These are phyloP conservation scores for Colletotrichum caudatum DNA, from an alignment of 2,329 filamentous ascomycete species.

Conservation along the genomic window DNA sequence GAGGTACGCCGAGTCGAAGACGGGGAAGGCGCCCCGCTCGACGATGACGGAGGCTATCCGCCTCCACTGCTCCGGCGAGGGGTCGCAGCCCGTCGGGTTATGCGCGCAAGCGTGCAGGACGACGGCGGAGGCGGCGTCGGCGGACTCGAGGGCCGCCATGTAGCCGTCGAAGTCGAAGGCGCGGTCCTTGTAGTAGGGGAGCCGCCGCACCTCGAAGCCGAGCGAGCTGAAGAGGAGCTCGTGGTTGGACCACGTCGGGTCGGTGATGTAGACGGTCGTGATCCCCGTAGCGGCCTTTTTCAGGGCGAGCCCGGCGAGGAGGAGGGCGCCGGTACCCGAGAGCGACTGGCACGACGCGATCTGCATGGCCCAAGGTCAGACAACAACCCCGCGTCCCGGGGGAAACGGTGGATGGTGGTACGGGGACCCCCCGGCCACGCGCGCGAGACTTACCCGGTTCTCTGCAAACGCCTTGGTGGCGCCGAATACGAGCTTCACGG, in stretches of 20 bases:
- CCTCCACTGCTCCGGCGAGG: constrained; percentile 50
- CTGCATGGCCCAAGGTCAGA: constrained; percentile 33
- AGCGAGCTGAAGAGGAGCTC: constrained; percentile 51
- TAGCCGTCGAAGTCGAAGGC: constrained; percentile 51
- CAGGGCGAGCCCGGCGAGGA: constrained; percentile 51
- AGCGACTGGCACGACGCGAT: constrained; percentile 54
- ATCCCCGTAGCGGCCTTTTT: constrained; percentile 45
- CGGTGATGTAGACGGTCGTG: constrained; percentile 52
- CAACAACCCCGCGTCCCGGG: constrained; percentile 61
- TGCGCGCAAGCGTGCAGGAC: constrained; percentile 58
- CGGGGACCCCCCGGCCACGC: too few species aligned
- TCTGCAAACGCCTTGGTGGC: constrained; percentile 46
- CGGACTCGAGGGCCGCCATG: constrained; percentile 46
- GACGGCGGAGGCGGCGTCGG: constrained; percentile 47
- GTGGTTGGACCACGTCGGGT: constrained; percentile 59
- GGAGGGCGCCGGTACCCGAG: constrained; percentile 56
- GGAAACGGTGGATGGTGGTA: background rate
- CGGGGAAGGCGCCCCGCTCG: constrained; percentile 45
- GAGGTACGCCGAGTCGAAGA: constrained; percentile 51
- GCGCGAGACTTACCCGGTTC: constrained; percentile 45
- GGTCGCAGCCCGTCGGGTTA: constrained; percentile 58
- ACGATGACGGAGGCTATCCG: constrained; percentile 47
- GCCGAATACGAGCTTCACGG: constrained; percentile 50
- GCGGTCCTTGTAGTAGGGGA: constrained; percentile 53
- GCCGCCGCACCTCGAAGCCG: constrained; percentile 49